A percentile compares a stretch with the other conserved stretches of the same genome.
Evolutionary conservation across 768 basidiomycete genomes (phyloP).

Genomic region (Suillus brevipes): DNA sequence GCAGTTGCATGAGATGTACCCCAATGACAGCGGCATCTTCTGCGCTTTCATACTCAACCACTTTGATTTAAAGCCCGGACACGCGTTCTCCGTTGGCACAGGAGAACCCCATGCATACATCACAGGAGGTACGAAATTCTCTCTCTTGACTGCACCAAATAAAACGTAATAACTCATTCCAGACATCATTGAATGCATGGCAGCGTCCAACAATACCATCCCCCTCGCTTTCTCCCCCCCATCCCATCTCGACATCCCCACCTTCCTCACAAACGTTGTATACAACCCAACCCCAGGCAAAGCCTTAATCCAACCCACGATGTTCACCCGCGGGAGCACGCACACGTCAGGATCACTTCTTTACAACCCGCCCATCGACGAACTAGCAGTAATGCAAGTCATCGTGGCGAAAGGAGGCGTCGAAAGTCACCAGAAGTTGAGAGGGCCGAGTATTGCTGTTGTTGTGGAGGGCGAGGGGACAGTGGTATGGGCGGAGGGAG

Average conservation of each 20-base stretch:
- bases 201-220: slow-evolving; percentile 57
- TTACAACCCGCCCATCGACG: slow-evolving; percentile 88
- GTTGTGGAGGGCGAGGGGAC: slow-evolving; percentile 64
- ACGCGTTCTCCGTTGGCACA: slow-evolving; percentile 54
- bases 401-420: slow-evolving; percentile 41
- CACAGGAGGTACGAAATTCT: slow-evolving; percentile 44
- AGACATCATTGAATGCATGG: slow-evolving; percentile 68
- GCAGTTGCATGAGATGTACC: slow-evolving; percentile 49
- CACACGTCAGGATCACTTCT: slow-evolving; percentile 39
- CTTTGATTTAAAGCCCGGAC: slow-evolving; percentile 48
- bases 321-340: slow-evolving; percentile 39
- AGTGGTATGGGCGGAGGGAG: slow-evolving; percentile 44
- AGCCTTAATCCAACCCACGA: slow-evolving; percentile 57
- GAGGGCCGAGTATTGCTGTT: slow-evolving; percentile 80
- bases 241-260: slow-evolving; percentile 85
- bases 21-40: slow-evolving; percentile 54
- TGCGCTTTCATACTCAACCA: slow-evolving; percentile 57
- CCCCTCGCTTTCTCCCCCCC: slow-evolving; percentile 44
- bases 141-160: neutral
- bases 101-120: slow-evolving; percentile 62
- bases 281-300: slow-evolving; percentile 65
- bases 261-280: slow-evolving; percentile 78
- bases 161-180: neutral
- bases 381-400: slow-evolving; percentile 80
- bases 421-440: slow-evolving; percentile 59